Evolutionary conservation across 164 flowering plant species (phyloP).

Genomic region (Cinnamomum chago): DNA sequence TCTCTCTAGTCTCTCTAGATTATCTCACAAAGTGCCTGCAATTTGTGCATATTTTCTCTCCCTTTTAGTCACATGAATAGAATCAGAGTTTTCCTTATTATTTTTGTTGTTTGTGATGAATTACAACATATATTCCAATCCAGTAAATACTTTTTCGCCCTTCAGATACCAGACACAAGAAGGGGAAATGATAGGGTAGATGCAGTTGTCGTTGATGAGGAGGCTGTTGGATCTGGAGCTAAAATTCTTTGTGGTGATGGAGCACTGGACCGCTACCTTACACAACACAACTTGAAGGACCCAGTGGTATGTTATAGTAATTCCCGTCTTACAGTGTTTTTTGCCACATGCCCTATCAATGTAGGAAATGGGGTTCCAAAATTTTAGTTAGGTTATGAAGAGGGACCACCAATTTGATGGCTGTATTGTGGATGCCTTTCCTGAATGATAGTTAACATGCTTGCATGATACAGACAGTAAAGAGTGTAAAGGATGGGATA

Average conservation of each 20-base stretch:
- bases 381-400: no score
- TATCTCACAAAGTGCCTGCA: no score
- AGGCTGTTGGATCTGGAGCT: slow-evolving; percentile 65
- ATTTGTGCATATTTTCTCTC: no score
- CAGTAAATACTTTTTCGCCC: slow-evolving; percentile 1
- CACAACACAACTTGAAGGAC: slow-evolving; percentile 38
- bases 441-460: no score
- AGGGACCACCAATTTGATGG: no score
- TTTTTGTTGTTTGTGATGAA: background rate
- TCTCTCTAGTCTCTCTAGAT: no score
- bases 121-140: background rate
- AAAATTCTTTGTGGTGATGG: slow-evolving; percentile 81
- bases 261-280: slow-evolving; percentile 60
- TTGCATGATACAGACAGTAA: no score
- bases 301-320: slow-evolving; percentile 30
- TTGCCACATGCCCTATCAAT: background rate
- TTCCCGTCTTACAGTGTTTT: background rate
- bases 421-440: no score
- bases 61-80: no score
- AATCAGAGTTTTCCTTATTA: no score
- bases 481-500: no score
- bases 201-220: slow-evolving; percentile 86
- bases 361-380: no score
- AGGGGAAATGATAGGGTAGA: slow-evolving; percentile 74
- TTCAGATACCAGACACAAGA: slow-evolving; percentile 80